phyloP scores from a whole-genome alignment of 305 asterid species.

The Fraxinus sp. region DNA sequence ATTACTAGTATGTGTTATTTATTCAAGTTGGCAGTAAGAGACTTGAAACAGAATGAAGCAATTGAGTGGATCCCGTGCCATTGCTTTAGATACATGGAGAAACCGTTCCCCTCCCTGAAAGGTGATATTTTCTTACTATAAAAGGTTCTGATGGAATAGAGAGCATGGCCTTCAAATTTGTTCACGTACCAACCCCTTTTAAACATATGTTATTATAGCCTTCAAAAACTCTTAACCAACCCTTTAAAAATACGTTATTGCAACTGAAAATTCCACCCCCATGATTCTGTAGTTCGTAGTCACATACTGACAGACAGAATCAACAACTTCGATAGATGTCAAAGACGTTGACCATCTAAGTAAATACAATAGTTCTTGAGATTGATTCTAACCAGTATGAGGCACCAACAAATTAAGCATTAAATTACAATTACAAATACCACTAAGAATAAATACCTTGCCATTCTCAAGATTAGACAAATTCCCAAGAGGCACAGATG shows the following conservation, averaged over 20 bases:
- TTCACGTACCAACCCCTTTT: neutral
- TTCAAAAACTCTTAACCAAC: no score
- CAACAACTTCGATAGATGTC: neutral
- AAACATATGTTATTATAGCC: neutral
- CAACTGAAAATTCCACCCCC: neutral
- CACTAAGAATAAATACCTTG: constrained; percentile 39
- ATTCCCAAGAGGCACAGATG: constrained; percentile 37
- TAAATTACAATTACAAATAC: neutral
- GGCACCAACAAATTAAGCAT: neutral
- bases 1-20: neutral
- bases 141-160: neutral
- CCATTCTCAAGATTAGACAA: constrained; percentile 33
- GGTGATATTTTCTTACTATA: neutral
- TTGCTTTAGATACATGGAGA: neutral
- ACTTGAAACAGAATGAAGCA: neutral
- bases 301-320: neutral
- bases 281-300: neutral
- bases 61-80: neutral
- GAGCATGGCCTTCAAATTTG: neutral
- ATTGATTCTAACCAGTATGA: neutral
- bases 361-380: neutral
- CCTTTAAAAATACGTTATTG: no score
- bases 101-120: no score
- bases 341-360: neutral
- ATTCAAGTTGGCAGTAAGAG: neutral